Evolutionary conservation across 306 rosid genomes (phyloP), one percentile per base, ranked within the genome.

Genomic region (Albizia julibrissin): DNA sequence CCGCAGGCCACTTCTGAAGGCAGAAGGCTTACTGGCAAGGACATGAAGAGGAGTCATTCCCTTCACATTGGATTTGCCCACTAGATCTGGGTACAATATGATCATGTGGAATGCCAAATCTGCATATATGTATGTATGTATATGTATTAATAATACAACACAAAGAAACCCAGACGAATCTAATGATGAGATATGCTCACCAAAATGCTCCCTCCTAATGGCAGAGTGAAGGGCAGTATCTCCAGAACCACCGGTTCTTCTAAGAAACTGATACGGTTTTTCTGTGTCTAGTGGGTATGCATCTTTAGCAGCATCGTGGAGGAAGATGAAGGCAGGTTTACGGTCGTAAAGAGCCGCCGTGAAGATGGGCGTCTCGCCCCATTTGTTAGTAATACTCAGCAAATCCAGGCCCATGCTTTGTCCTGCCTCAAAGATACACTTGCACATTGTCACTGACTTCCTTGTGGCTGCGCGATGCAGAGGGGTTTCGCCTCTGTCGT

Each of bases 401-500:
- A 84, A 70, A 10, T 78, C 64, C 6, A 16, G 6, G 1, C 22
- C 3, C 14, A 11, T 12, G 0, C 16, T 1, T 0, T 21, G 4
- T 0, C n/a, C 70, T 2, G 43, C 42, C 12, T 72, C 70, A 1
- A 81, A 74, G 1, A 87, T 67, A 37, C 39, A 47, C 0, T 29
- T 1, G 65, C 94, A 90, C 59, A 86, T 83, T 1, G 13, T 49
- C 18, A 8, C 54, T 14, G 33, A 86, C 6, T 92, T 90, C 10
- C 82, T 75, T 15, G 77, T 22, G 2, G 92, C 94, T 0, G 91
- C 94, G 0, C 73, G 3, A 50, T 92, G 97, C 37, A 92, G 81
- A 75, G 97, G 89, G 1, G 92, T 92, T 24, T 46, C 52, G 7
- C 91, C 87, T 11, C n/a, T 31, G 0, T 68, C 65, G 3, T 92